Percentiles rank a stretch among this genome's conserved stretches.
Evolutionary conservation across 2,329 filamentous ascomycete genomes (phyloP).

Genomic region (Phaeoacremonium minimum): DNA sequence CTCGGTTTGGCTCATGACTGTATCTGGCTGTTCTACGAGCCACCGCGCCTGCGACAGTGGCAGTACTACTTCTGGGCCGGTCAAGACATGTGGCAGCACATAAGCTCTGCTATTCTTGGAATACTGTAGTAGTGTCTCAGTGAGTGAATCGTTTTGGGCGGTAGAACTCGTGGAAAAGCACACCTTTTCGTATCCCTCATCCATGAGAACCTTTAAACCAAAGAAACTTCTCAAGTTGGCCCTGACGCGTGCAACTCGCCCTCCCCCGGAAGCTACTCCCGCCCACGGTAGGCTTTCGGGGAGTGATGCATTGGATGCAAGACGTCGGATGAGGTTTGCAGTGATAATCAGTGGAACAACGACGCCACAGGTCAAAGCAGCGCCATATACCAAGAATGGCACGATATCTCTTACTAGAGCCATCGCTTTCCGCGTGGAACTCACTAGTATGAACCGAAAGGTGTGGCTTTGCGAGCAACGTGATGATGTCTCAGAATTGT

Average conservation of each 20-base stretch:
- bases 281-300: background rate
- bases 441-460: too few species aligned
- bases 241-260: background rate
- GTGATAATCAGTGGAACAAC: background rate
- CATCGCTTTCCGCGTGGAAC: too few species aligned
- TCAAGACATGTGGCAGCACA: slow-evolving; percentile 25
- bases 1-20: background rate
- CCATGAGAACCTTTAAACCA: background rate
- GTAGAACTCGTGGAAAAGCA: too few species aligned
- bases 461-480: too few species aligned
- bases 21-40: slow-evolving; percentile 8
- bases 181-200: background rate
- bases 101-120: slow-evolving; percentile 21
- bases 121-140: slow-evolving; percentile 14
- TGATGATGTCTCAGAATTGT: too few species aligned
- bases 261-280: background rate
- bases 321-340: background rate
- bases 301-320: background rate
- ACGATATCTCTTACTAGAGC: too few species aligned
- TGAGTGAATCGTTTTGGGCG: background rate
- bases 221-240: background rate
- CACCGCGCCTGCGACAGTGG: slow-evolving; percentile 21
- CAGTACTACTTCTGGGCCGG: slow-evolving; percentile 25
- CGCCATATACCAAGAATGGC: too few species aligned
- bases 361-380: too few species aligned